Evolutionary conservation across 495 filamentous ascomycete species (phyloP).

Genomic region (Eremomyces bilateralis): DNA sequence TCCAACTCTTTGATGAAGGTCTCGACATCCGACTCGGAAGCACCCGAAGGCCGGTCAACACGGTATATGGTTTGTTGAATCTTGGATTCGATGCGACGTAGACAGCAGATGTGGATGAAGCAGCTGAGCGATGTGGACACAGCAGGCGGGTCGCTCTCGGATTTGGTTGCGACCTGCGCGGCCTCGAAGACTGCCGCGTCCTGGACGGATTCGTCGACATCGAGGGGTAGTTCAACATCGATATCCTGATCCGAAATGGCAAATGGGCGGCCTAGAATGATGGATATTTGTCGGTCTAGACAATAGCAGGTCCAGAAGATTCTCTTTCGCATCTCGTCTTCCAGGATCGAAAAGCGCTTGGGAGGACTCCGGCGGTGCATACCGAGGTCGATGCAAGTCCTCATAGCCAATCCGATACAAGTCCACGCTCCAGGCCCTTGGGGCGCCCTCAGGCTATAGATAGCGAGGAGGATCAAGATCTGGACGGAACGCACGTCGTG

Average conservation of each 20-base stretch:
- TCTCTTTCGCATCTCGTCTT: slow-evolving; percentile 2
- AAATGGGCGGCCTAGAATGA: slow-evolving; percentile 3
- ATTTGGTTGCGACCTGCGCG: slow-evolving; percentile 17
- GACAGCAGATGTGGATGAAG: slow-evolving; percentile 25
- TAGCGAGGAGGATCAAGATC: neutral
- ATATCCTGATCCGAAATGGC: slow-evolving; percentile 4
- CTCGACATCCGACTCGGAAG: slow-evolving; percentile 2
- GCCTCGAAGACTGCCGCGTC: slow-evolving; percentile 19
- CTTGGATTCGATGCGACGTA: slow-evolving; percentile 29
- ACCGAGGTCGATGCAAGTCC: neutral
- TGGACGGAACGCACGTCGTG: neutral
- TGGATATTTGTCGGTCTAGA: slow-evolving; percentile 3
- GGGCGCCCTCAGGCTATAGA: neutral
- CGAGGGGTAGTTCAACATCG: slow-evolving; percentile 19
- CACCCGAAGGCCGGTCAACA: slow-evolving; percentile 21
- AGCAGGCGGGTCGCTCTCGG: slow-evolving; percentile 24
- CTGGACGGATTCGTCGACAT: slow-evolving; percentile 26
- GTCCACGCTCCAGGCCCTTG: neutral
- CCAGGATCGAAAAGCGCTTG: neutral
- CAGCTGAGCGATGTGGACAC: slow-evolving; percentile 2
- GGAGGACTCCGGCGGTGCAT: neutral
- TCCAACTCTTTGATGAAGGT: slow-evolving; percentile 1
- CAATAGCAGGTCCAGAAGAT: slow-evolving; percentile 3
- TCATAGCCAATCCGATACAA: neutral
- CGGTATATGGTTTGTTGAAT: slow-evolving; percentile 34